A percentile compares a stretch with the other conserved stretches of the same genome.
phyloP scores from a whole-genome alignment of 805 yeast genomes.

The Candida sithepensis region DNA sequence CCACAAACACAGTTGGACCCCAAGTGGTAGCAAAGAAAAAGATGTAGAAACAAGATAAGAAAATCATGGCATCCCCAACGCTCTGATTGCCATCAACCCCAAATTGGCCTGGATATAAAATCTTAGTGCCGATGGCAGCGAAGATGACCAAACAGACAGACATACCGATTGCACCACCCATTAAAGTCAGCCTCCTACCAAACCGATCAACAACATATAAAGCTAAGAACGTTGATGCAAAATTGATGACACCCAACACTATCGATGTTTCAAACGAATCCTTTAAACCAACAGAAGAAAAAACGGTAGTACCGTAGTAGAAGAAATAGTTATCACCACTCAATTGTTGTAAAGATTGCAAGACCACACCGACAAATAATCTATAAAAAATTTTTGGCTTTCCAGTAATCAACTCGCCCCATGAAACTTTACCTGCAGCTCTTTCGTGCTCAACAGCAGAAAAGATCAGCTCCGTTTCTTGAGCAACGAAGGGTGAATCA shows the following conservation, averaged over 20 bases:
- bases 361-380: slow-evolving; percentile 51
- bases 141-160: slow-evolving; percentile 55
- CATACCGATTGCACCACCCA: slow-evolving; percentile 52
- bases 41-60: slow-evolving; percentile 60
- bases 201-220: slow-evolving; percentile 48
- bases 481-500: slow-evolving; percentile 51
- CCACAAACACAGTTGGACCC: slow-evolving; percentile 67
- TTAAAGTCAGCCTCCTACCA: slow-evolving; percentile 51
- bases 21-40: slow-evolving; percentile 70
- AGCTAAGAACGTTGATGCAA: slow-evolving; percentile 51
- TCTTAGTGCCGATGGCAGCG: slow-evolving; percentile 55
- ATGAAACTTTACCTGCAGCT: slow-evolving; percentile 60
- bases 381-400: slow-evolving; percentile 57
- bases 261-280: slow-evolving; percentile 60
- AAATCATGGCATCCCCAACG: slow-evolving; percentile 61
- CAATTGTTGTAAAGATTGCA: slow-evolving; percentile 60
- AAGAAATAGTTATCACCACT: slow-evolving; percentile 65
- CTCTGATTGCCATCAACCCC: slow-evolving; percentile 40
- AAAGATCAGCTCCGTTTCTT: slow-evolving; percentile 50
- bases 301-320: slow-evolving; percentile 60
- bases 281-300: slow-evolving; percentile 51
- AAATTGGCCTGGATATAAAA: slow-evolving; percentile 38
- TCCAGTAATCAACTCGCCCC: slow-evolving; percentile 62
- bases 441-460: slow-evolving; percentile 61
- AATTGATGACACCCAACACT: slow-evolving; percentile 52